These are phyloP conservation scores for Helianthus annuus DNA, from an alignment of 129 eudicot species.

Conservation along the genomic window HanXRQr2.0-SUNRISE NC_035446.2:165617611-165618110, in stretches of 20 bases:
- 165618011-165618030: slow-evolving; percentile 37
- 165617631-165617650: not conserved
- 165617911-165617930: slow-evolving; percentile 41
- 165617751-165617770: not conserved
- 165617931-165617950: slow-evolving; percentile 49
- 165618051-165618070: not conserved
- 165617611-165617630: slow-evolving; percentile 37
- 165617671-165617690: slow-evolving; percentile 3
- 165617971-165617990: slow-evolving; percentile 14
- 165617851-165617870: slow-evolving; percentile 7
- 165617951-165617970: slow-evolving; percentile 34
- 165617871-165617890: not conserved
- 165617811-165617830: slow-evolving; percentile 35
- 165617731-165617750: no score
- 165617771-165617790: slow-evolving; percentile 1
- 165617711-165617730: not conserved
- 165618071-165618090: no score
- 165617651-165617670: not conserved
- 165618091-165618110: no score
- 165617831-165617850: slow-evolving; percentile 29
- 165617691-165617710: slow-evolving; percentile 11
- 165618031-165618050: slow-evolving; percentile 33
- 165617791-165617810: slow-evolving; percentile 34
- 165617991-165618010: slow-evolving; percentile 43
- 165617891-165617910: slow-evolving; percentile 30